Evolutionary conservation across 768 basidiomycete species (phyloP).

Genomic region (Hortiboletus campestris): DNA sequence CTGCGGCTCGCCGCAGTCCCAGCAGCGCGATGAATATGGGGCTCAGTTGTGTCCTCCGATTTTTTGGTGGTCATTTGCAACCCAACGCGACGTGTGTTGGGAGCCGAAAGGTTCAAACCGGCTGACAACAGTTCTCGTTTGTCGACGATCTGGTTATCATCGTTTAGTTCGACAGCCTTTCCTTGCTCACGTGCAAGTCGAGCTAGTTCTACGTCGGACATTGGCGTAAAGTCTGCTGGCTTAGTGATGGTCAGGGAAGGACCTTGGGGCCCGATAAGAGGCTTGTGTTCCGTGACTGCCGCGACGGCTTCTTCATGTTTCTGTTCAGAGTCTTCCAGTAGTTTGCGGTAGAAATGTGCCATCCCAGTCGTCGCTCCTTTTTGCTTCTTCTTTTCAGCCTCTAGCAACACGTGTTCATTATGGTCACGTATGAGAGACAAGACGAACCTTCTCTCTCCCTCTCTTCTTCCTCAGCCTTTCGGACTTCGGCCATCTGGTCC

Average conservation of each 20-base stretch:
- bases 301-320: conserved; percentile 86
- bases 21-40: conserved; percentile 67
- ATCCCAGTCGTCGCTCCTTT: conserved; percentile 69
- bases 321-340: conserved; percentile 76
- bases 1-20: conserved; percentile 76
- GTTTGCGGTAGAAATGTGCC: conserved; percentile 77
- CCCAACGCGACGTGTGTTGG: conserved; percentile 74
- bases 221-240: conserved; percentile 58
- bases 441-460: conserved; percentile 77
- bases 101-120: conserved; percentile 85
- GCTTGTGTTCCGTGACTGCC: conserved; percentile 54
- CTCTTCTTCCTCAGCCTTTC: conserved; percentile 92
- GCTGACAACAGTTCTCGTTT: conserved; percentile 89
- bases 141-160: conserved; percentile 97
- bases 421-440: not conserved
- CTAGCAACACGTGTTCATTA: conserved; percentile 14
- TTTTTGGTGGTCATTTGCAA: conserved; percentile 33
- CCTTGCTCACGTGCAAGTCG: conserved; percentile 68
- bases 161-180: conserved; percentile 88
- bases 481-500: conserved; percentile 90
- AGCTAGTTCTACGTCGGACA: conserved; percentile 76
- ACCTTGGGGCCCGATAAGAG: conserved; percentile 61
- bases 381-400: conserved; percentile 61
- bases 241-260: conserved; percentile 70
- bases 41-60: conserved; percentile 30